phyloP scores from a whole-genome alignment of 768 basidiomycete genomes.

The Mycena pura region DNA sequence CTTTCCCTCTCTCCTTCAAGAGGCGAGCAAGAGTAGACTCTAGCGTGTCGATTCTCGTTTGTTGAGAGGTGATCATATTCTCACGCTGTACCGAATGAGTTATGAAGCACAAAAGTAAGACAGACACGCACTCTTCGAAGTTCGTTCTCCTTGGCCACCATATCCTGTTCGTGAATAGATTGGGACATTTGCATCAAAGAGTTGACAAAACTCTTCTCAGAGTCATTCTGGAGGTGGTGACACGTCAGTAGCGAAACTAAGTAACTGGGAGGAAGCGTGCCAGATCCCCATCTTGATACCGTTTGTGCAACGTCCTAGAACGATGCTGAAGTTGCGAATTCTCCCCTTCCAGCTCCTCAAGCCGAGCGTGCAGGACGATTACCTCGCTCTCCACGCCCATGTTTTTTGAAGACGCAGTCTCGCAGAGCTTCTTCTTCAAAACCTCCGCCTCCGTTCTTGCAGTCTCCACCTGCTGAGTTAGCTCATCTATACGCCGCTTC shows the following conservation, averaged over 20 bases:
- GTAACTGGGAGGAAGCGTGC: conserved; percentile 37
- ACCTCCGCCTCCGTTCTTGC: conserved; percentile 16
- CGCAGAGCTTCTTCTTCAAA: conserved; percentile 16
- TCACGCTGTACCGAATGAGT: conserved; percentile 48
- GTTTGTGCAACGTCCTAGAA: conserved; percentile 38
- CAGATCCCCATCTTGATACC: conserved; percentile 55
- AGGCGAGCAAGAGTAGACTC: conserved; percentile 54
- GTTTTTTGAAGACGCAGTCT: conserved; percentile 16
- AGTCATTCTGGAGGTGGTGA: conserved; percentile 46
- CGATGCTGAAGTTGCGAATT: conserved; percentile 35
- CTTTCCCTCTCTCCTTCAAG: conserved; percentile 45
- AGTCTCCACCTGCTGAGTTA: conserved; percentile 22
- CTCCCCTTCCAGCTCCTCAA: conserved; percentile 28
- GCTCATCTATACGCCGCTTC: conserved; percentile 23
- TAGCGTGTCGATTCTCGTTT: conserved; percentile 51
- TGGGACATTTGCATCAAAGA: conserved; percentile 52
- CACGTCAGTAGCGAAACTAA: background rate
- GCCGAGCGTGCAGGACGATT: conserved; percentile 21
- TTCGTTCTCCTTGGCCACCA: conserved; percentile 62
- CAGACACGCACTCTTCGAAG: conserved; percentile 52
- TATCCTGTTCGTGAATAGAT: conserved; percentile 57
- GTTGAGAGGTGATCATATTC: conserved; percentile 49
- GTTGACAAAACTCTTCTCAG: conserved; percentile 57
- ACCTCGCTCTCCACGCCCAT: conserved; percentile 12
- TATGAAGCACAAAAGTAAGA: background rate